These are phyloP conservation scores for Thermoascus crustaceus DNA, from an alignment of 2,329 filamentous ascomycete genomes.

Conservation along the genomic window DNA sequence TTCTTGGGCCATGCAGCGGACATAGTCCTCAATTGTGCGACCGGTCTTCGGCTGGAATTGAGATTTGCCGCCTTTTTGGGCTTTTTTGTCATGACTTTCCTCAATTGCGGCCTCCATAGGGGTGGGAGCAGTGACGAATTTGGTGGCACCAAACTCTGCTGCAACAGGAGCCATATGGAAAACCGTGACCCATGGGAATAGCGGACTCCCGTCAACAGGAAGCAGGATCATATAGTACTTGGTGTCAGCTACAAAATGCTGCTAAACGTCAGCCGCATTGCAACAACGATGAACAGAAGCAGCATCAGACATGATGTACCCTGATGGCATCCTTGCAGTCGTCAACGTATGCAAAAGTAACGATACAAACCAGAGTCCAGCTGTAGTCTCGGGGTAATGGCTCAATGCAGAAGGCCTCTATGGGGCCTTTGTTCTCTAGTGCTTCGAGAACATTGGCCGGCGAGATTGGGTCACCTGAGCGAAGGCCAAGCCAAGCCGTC, in stretches of 20 bases:
- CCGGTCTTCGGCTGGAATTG: no score
- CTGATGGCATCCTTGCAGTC: conserved; percentile 18
- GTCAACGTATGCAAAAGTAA: conserved; percentile 18
- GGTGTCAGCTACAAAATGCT: conserved; percentile 1
- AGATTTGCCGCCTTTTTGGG: no score
- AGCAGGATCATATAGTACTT: conserved; percentile 13
- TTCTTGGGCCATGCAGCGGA: not conserved
- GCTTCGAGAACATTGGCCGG: conserved; percentile 4
- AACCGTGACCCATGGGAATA: conserved; percentile 3
- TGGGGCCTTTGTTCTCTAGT: conserved; percentile 9
- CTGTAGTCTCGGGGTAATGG: conserved; percentile 1
- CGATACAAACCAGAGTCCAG: conserved; percentile 10
- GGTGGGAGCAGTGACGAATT: not conserved
- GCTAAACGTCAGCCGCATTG: not conserved
- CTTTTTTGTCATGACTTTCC: no score
- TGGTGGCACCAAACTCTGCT: not conserved
- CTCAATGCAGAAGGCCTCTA: conserved; percentile 11
- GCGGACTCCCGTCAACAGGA: conserved; percentile 11
- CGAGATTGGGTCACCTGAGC: conserved; percentile 8
- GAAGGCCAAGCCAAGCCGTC: conserved; percentile 13
- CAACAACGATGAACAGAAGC: not conserved
- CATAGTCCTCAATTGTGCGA: conserved; percentile 1
- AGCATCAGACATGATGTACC: conserved; percentile 11
- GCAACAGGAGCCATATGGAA: conserved; percentile 3
- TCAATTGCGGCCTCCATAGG: no score